Conservation (phyloP, 345 rosid genomes). For the Abelmoschus esculentus region DNA sequence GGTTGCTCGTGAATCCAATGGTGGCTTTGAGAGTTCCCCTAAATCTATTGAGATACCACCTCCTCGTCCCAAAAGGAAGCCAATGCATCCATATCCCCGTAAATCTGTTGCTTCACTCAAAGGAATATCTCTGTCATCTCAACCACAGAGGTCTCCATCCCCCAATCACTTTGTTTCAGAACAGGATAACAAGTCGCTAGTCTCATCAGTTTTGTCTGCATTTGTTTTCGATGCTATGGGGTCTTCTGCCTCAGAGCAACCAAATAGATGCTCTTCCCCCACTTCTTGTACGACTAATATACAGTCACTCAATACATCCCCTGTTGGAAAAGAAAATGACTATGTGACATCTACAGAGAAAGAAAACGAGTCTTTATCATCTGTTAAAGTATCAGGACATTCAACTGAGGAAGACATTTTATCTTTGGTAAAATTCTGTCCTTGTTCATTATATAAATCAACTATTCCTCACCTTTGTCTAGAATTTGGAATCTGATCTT, state of each 20-base stretch:
- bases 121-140: constrained; percentile 16
- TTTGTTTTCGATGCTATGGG: constrained; percentile 25
- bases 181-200: constrained; percentile 45
- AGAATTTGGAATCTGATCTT: neutral
- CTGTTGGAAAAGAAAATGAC: constrained; percentile 28
- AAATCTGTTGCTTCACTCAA: constrained; percentile 27
- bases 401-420: constrained; percentile 14
- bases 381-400: constrained; percentile 3
- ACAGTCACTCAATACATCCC: constrained; percentile 18
- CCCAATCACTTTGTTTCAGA: constrained; percentile 33
- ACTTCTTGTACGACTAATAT: constrained; percentile 46
- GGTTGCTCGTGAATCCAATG: constrained; percentile 51
- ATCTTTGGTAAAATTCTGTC: constrained; percentile 14
- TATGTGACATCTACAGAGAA: constrained; percentile 20
- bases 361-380: constrained; percentile 18
- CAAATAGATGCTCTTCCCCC: constrained; percentile 46
- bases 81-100: constrained; percentile 91
- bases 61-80: too few relatives aligned
- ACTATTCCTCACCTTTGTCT: neutral
- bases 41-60: constrained; percentile 75
- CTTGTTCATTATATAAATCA: neutral
- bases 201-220: constrained; percentile 45
- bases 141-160: constrained; percentile 36
- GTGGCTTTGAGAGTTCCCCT: constrained; percentile 17
- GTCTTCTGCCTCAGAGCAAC: constrained; percentile 33